Evolutionary conservation across 352 stramenopile species (phyloP).

Genomic region (Phytophthora constricta): DNA sequence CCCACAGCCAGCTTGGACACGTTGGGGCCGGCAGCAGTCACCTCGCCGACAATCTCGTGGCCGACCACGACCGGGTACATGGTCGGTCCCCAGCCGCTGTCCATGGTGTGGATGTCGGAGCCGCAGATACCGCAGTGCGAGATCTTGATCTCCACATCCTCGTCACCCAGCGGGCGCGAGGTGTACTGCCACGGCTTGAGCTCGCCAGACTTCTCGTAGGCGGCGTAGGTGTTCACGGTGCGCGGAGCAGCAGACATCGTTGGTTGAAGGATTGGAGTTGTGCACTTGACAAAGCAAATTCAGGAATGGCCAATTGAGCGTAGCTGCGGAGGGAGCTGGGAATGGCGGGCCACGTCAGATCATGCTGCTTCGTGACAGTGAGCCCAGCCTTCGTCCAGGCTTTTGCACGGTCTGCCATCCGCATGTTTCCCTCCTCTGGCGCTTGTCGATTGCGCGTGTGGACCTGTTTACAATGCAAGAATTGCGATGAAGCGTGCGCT

Average conservation of each 20-base stretch:
- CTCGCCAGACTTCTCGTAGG: constrained; percentile 43
- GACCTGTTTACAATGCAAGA: constrained; percentile 21
- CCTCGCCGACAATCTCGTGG: constrained; percentile 64
- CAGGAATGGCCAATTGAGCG: constrained; percentile 19
- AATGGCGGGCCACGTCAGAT: neutral
- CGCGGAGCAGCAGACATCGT: constrained; percentile 40
- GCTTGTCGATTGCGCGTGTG: constrained; percentile 24
- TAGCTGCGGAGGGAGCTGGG: neutral
- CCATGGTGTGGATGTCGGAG: constrained; percentile 60
- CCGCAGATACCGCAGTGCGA: constrained; percentile 70
- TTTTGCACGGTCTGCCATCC: constrained; percentile 24
- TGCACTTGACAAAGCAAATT: constrained; percentile 25
- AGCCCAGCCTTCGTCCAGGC: constrained; percentile 13
- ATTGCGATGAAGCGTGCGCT: neutral
- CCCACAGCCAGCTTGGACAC: constrained; percentile 77
- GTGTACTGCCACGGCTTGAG: constrained; percentile 59
- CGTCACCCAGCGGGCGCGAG: constrained; percentile 45
- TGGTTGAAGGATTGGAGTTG: constrained; percentile 3
- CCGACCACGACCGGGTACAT: constrained; percentile 55
- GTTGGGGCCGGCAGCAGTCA: constrained; percentile 46
- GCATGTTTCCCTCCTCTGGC: constrained; percentile 10
- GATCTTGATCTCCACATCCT: constrained; percentile 71
- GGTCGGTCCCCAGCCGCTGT: constrained; percentile 52
- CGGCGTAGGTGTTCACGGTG: constrained; percentile 56
- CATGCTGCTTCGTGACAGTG: constrained; percentile 5